Percentiles rank a stretch among this genome's conserved stretches.
Conservation (phyloP, 1,284 basidiomycete species). For the Ceratobasidium papillatum region DNA sequence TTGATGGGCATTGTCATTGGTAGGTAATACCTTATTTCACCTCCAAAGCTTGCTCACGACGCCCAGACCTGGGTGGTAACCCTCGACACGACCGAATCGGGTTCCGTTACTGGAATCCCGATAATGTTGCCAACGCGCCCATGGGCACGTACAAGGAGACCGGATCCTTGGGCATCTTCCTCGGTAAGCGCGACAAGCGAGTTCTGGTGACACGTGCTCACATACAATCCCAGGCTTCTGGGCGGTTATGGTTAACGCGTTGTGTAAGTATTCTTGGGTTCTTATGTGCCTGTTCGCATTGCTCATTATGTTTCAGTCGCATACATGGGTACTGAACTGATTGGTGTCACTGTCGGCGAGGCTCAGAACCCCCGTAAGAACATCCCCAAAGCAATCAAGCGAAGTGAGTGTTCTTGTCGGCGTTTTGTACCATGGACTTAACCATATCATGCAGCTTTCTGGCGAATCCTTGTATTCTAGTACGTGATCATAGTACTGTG, state of each 20-base stretch:
- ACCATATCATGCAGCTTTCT: constrained; percentile 51
- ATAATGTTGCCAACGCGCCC: constrained; percentile 51
- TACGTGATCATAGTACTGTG: constrained; percentile 41
- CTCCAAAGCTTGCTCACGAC: not conserved
- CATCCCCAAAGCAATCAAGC: constrained; percentile 55
- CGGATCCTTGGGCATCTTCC: constrained; percentile 53
- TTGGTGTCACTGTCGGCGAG: constrained; percentile 56
- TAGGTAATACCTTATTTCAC: not conserved
- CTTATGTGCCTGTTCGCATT: constrained; percentile 40
- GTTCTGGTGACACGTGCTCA: constrained; percentile 13
- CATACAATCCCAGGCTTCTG: constrained; percentile 62
- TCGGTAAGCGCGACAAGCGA: constrained; percentile 50
- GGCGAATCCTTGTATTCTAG: constrained; percentile 76
- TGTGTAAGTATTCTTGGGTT: constrained; percentile 39
- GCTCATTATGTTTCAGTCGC: constrained; percentile 55
- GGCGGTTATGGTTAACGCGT: constrained; percentile 55
- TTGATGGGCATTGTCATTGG: constrained; percentile 60
- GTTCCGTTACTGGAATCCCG: constrained; percentile 56
- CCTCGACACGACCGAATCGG: constrained; percentile 70
- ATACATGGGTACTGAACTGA: constrained; percentile 68
- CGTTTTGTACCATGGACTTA: not conserved
- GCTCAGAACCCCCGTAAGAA: constrained; percentile 66
- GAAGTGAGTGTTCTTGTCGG: constrained; percentile 25
- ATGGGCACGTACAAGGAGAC: constrained; percentile 53
- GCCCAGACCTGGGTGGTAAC: constrained; percentile 74